Evolutionary conservation across 768 basidiomycete genomes (phyloP).

Genomic region (Terana coerulea): DNA sequence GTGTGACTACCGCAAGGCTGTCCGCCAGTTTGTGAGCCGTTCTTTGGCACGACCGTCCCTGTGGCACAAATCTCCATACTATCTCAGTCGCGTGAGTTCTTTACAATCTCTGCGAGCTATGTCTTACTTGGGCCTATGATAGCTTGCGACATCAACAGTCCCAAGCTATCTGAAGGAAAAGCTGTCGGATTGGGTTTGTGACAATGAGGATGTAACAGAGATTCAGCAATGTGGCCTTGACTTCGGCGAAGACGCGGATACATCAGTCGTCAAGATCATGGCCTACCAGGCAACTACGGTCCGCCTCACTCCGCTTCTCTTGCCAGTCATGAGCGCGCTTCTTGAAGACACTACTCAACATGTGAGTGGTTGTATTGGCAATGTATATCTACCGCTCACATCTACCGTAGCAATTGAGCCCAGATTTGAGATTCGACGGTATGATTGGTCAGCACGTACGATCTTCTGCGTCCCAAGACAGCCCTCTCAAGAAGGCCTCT

Average conservation of each 20-base stretch:
- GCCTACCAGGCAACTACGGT: constrained; percentile 36
- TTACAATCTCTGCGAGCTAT: not conserved
- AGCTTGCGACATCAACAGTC: not conserved
- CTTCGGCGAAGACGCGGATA: constrained; percentile 9
- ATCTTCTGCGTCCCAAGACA: constrained; percentile 21
- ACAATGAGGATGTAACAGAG: not conserved
- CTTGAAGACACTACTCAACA: constrained; percentile 43
- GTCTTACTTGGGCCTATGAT: not conserved
- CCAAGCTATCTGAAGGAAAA: not conserved
- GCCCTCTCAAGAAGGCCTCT: constrained; percentile 1
- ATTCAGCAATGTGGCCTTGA: not conserved
- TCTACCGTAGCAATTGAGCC: constrained; percentile 29
- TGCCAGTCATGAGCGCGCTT: constrained; percentile 40
- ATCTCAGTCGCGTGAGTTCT: constrained; percentile 36
- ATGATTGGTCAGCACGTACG: constrained; percentile 40
- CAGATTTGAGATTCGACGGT: constrained; percentile 36
- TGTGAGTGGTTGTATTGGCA: constrained; percentile 32
- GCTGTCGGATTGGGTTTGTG: not conserved
- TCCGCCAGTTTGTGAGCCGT: constrained; percentile 43
- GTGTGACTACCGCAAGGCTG: constrained; percentile 41
- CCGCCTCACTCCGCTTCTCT: constrained; percentile 52
- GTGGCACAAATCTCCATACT: constrained; percentile 49
- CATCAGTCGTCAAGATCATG: constrained; percentile 39
- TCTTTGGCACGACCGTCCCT: constrained; percentile 31
- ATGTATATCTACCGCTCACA: not conserved